Base-by-base conservation (phyloP, 2,329 filamentous ascomycete species). In the Alternaria sp. region DNA sequence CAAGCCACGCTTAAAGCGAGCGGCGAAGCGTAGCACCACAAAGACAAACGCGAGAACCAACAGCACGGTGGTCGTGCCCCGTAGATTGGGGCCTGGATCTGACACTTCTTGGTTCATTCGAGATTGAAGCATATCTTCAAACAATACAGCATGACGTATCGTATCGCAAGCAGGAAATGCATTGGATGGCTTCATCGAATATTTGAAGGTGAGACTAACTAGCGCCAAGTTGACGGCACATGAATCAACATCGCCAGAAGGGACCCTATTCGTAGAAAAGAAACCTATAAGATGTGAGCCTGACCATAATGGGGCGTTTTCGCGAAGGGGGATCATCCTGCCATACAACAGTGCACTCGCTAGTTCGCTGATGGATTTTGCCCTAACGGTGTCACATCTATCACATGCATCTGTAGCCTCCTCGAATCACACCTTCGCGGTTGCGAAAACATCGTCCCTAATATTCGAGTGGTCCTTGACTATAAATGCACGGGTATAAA, bases 41-140 rank as follows among this genome's bases (percentile, higher is more conserved):
- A 54, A 54, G 17, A 54, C 1, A n/a, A 17, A 39, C 4, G 51
- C 51, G 29, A 54, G 51, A 39, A 54, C 33, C 10, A 54, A 37
- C 3, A 54, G 10, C 3, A 41, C 24, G 10, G 41, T 54, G 3
- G 51, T 54, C 7, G 51, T 54, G 24, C 34, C 14, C 23, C 41
- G 41, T 39, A 53, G 51, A 2, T 11, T 24, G 17, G 23, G 31
- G 14, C 31, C 40, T n/a, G 31, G 51, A 39, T 39, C 51, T 26
- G 37, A 42, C 37, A 29, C 5, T 14, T 41, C 26, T 5, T 49
- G 33, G 23, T 33, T 39, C 11, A 9, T 10, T 49, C 21, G 33
- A 26, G 13, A 13, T 29, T 39, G 46, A 49, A 29, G n/a, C 24
- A 13, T n/a, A 26, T 28, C 26, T 40, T 29, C n/a, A 33, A 40